Conservation (phyloP, 202 grass and related monocot species). For the Elaeis oleifera region DNA sequence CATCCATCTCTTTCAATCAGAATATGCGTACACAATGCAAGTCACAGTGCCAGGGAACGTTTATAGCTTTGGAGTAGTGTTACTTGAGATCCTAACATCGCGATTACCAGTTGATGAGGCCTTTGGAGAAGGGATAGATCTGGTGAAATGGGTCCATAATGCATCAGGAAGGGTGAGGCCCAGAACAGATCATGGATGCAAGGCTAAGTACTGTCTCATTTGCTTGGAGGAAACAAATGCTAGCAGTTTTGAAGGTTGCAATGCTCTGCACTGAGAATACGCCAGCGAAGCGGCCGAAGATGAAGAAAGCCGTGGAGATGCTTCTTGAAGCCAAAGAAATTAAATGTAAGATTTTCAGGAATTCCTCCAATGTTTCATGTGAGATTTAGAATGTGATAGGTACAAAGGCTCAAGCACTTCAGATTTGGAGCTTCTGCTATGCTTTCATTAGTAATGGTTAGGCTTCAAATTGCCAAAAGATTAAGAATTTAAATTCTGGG, state of each 20-base stretch:
- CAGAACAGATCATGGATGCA: conserved; percentile 92
- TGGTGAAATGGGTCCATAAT: conserved; percentile 85
- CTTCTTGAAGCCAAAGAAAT: conserved; percentile 62
- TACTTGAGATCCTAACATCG: conserved; percentile 83
- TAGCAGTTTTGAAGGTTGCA: conserved; percentile 63
- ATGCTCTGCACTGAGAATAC: conserved; percentile 65
- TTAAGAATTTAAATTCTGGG: no score
- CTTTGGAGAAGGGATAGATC: conserved; percentile 77
- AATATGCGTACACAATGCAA: conserved; percentile 99
- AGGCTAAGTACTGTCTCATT: conserved; percentile 77
- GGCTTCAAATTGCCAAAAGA: no score
- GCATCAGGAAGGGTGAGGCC: conserved; percentile 52
- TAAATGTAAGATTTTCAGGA: conserved; percentile 6
- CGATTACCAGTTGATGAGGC: conserved; percentile 64
- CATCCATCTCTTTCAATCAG: conserved; percentile 25
- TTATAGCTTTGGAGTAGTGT: conserved; percentile 76
- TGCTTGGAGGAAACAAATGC: conserved; percentile 88
- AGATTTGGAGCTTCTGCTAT: no score
- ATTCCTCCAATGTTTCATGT: no score
- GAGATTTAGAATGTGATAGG: no score
- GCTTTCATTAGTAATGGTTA: no score
- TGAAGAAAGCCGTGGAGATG: conserved; percentile 89
- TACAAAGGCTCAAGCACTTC: no score
- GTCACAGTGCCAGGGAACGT: conserved; percentile 79
- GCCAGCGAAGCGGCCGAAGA: conserved; percentile 65